Evolutionary conservation across 352 stramenopile genomes (phyloP).

Genomic region (Globisporangium uncinulatum): DNA sequence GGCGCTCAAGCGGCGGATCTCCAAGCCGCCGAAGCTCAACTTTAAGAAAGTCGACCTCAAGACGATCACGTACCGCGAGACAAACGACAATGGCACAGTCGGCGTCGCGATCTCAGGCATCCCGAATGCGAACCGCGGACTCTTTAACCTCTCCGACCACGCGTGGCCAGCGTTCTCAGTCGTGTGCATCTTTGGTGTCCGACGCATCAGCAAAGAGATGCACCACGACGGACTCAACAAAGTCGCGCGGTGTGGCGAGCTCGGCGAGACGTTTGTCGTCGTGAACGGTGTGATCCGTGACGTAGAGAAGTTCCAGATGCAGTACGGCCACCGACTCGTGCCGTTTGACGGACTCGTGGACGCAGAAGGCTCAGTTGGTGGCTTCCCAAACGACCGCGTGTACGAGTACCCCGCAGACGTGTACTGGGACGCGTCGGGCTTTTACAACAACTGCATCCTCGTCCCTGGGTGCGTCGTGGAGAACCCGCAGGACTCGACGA

Average conservation of each 20-base stretch:
- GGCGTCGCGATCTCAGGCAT: slow-evolving; percentile 80
- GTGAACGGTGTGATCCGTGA: slow-evolving; percentile 82
- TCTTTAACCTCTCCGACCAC: slow-evolving; percentile 81
- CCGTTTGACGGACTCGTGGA: slow-evolving; percentile 82
- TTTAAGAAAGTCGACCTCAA: slow-evolving; percentile 85
- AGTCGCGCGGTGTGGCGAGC: slow-evolving; percentile 73
- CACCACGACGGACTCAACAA: slow-evolving; percentile 87
- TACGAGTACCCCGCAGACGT: slow-evolving; percentile 83
- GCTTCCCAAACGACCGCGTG: slow-evolving; percentile 84
- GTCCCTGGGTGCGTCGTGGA: slow-evolving; percentile 80
- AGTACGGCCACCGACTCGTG: slow-evolving; percentile 79
- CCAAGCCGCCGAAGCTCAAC: slow-evolving; percentile 72
- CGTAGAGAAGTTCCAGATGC: slow-evolving; percentile 85
- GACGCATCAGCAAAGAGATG: slow-evolving; percentile 82
- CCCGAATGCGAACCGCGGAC: slow-evolving; percentile 67
- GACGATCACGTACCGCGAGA: slow-evolving; percentile 82
- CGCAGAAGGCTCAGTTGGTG: slow-evolving; percentile 74
- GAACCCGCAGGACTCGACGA: slow-evolving; percentile 70
- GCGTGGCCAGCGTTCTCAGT: slow-evolving; percentile 83
- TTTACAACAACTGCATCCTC: slow-evolving; percentile 90
- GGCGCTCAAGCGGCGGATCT: slow-evolving; percentile 73
- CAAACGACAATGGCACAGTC: slow-evolving; percentile 85
- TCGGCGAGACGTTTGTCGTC: slow-evolving; percentile 85
- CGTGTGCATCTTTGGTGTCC: slow-evolving; percentile 85
- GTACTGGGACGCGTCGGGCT: slow-evolving; percentile 84